Conservation (phyloP, 345 rosid species). For the Heritiera littoralis region DNA sequence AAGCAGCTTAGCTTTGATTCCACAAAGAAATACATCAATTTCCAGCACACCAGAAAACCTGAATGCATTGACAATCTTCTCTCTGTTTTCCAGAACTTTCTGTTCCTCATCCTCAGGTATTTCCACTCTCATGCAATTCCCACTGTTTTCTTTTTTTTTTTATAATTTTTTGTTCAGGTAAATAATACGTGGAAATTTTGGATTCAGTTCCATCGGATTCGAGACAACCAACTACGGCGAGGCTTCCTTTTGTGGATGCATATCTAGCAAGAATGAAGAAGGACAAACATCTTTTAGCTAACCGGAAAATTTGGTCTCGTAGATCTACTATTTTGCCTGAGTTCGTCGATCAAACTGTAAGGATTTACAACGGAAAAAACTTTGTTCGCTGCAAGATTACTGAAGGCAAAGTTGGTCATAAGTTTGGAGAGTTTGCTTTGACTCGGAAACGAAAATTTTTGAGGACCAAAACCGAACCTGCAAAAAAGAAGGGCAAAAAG, state of each 20-base stretch:
- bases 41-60: background rate
- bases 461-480: background rate
- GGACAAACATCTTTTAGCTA: constrained; percentile 24
- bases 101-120: constrained; percentile 19
- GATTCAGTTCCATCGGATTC: constrained; percentile 14
- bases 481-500: constrained; percentile 13
- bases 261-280: constrained; percentile 38
- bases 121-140: background rate
- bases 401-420: constrained; percentile 55
- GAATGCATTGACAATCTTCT: background rate
- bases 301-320: constrained; percentile 45
- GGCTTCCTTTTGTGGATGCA: constrained; percentile 41
- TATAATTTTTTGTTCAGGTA: background rate
- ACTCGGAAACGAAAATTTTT: constrained; percentile 35
- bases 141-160: background rate
- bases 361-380: constrained; percentile 49
- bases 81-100: constrained; percentile 3
- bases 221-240: constrained; percentile 16
- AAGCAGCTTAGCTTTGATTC: background rate
- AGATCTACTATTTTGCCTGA: constrained; percentile 43
- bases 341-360: constrained; percentile 37
- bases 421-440: constrained; percentile 52
- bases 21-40: background rate
- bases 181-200: background rate
- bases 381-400: constrained; percentile 52